phyloP scores from a whole-genome alignment of 768 basidiomycete genomes.

The Amanita rimosa region DNA sequence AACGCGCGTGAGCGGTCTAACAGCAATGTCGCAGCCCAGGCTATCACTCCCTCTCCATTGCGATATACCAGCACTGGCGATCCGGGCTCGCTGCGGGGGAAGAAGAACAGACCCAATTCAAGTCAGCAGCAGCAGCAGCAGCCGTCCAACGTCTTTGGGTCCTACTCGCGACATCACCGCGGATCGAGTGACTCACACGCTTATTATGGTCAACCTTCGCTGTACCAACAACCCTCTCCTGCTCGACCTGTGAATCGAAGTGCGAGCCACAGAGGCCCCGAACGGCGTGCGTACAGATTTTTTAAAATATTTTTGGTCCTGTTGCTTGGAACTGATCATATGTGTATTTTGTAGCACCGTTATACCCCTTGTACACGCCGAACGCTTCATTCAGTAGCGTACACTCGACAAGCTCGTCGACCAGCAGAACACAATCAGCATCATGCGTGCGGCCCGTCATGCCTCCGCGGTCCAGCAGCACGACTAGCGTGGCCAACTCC shows the following conservation, averaged over 20 bases:
- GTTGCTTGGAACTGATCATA: constrained; percentile 4
- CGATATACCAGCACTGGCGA: constrained; percentile 26
- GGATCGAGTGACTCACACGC: constrained; percentile 12
- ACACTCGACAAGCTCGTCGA: constrained; percentile 38
- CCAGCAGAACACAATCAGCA: constrained; percentile 17
- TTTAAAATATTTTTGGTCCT: too few relatives aligned
- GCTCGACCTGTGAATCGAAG: constrained; percentile 20
- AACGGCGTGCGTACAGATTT: constrained; percentile 27
- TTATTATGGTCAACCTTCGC: constrained; percentile 10
- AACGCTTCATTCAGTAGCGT: constrained; percentile 26
- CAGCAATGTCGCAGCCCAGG: constrained; percentile 22
- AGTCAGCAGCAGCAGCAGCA: constrained; percentile 1
- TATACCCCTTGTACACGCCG: constrained; percentile 15
- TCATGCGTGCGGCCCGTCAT: constrained; percentile 19
- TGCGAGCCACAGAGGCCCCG: constrained; percentile 31
- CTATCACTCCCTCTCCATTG: constrained; percentile 27
- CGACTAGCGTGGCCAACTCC: constrained; percentile 17
- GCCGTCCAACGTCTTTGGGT: not conserved
- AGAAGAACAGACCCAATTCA: constrained; percentile 5
- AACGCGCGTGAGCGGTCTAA: constrained; percentile 26
- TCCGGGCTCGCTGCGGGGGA: constrained; percentile 9
- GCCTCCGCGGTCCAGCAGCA: constrained; percentile 27
- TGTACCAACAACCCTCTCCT: constrained; percentile 8
- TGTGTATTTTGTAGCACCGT: constrained; percentile 7
- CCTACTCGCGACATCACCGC: constrained; percentile 19